A percentile compares a stretch with the other conserved stretches of the same genome.
phyloP scores from a whole-genome alignment of 1,284 basidiomycete genomes.

The Malassezia japonica region DNA sequence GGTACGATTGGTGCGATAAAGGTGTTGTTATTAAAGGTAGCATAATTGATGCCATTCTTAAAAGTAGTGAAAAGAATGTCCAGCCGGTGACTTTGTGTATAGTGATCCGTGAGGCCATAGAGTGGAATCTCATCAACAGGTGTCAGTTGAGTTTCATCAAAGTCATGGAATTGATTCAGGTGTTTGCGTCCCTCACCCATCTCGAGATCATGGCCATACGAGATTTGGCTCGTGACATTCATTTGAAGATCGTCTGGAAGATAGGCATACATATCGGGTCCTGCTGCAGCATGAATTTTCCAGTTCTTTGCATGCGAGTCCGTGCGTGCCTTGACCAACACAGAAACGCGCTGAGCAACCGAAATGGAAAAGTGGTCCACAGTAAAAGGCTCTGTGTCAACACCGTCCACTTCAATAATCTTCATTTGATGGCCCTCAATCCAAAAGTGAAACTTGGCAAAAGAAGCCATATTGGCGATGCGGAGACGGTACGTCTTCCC shows the following conservation, averaged over 20 bases:
- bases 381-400: constrained; percentile 39
- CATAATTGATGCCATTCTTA: constrained; percentile 44
- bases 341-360: constrained; percentile 2
- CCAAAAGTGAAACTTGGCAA: constrained; percentile 48
- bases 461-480: constrained; percentile 64
- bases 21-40: constrained; percentile 49
- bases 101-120: constrained; percentile 18
- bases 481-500: constrained; percentile 64
- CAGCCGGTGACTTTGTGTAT: constrained; percentile 48
- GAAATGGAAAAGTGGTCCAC: not conserved
- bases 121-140: constrained; percentile 44
- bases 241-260: constrained; percentile 32
- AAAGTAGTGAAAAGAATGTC: constrained; percentile 52
- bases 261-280: constrained; percentile 53
- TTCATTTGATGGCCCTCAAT: constrained; percentile 82
- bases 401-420: constrained; percentile 68
- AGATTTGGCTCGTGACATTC: constrained; percentile 33
- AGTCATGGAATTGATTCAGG: constrained; percentile 30
- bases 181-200: constrained; percentile 4
- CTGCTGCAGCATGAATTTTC: constrained; percentile 81
- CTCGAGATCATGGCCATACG: constrained; percentile 26
- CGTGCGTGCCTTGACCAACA: constrained; percentile 54
- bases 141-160: constrained; percentile 50
- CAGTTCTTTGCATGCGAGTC: constrained; percentile 90
- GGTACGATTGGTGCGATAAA: constrained; percentile 56